Percentiles rank a stretch among this genome's conserved stretches.
phyloP scores from a whole-genome alignment of 768 basidiomycete species.

The Suillus decipiens region DNA sequence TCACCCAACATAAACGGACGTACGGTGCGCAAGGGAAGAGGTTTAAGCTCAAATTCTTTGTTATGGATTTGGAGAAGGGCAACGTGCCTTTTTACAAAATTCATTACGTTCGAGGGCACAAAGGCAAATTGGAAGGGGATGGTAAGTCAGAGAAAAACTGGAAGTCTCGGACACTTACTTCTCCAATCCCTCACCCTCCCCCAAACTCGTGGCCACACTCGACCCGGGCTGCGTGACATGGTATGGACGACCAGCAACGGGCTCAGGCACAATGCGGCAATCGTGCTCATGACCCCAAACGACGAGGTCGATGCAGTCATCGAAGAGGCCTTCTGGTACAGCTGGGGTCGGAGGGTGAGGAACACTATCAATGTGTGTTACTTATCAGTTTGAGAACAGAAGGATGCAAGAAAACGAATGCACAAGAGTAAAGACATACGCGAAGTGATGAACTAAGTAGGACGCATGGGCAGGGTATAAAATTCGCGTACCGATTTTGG shows the following conservation, averaged over 20 bases:
- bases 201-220: constrained; percentile 90
- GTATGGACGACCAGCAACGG: constrained; percentile 90
- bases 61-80: constrained; percentile 87
- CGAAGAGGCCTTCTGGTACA: constrained; percentile 97
- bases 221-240: constrained; percentile 94
- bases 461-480: neutral
- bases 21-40: constrained; percentile 87
- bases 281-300: constrained; percentile 99
- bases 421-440: neutral
- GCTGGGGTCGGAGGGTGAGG: constrained; percentile 93
- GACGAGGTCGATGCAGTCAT: constrained; percentile 90
- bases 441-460: neutral
- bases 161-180: constrained; percentile 55
- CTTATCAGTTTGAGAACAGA: neutral
- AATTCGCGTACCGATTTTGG: constrained; percentile 78
- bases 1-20: constrained; percentile 93
- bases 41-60: constrained; percentile 83
- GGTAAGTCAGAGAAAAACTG: neutral
- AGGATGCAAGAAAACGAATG: neutral
- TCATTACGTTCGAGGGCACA: neutral
- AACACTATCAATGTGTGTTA: constrained; percentile 53
- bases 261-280: constrained; percentile 88
- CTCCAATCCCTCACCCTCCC: constrained; percentile 88
- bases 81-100: constrained; percentile 65
- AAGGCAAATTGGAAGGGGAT: neutral